Percentiles rank a stretch among this genome's conserved stretches.
Conservation (phyloP, 139 green algal genomes). For the Chlamydomonas sphaeroides region DNA sequence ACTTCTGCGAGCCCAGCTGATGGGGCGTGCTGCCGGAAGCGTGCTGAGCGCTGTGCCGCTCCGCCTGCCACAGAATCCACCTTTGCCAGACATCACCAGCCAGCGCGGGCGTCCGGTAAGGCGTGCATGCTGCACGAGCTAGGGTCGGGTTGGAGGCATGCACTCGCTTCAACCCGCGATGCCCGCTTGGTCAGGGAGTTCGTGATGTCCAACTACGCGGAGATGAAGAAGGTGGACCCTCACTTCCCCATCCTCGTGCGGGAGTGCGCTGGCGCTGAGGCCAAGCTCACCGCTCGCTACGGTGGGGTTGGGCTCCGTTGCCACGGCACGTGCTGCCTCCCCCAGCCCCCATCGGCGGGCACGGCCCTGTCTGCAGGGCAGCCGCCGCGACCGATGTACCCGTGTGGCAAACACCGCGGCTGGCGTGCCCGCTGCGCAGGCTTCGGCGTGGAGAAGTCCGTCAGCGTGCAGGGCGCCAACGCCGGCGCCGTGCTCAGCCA, state of each 20-base stretch:
- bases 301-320: slow-evolving; percentile 72
- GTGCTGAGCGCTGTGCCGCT: no score
- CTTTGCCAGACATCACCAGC: slow-evolving; percentile 76
- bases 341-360: no score
- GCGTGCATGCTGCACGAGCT: not conserved
- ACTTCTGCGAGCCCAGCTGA: no score
- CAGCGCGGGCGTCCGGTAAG: slow-evolving; percentile 81
- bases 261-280: slow-evolving; percentile 77
- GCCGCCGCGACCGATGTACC: no score
- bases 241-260: slow-evolving; percentile 87
- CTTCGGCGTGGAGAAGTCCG: slow-evolving; percentile 75
- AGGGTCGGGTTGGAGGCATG: no score
- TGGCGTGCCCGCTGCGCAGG: no score
- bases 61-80: slow-evolving; percentile 73
- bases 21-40: no score
- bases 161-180: no score
- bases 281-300: slow-evolving; percentile 82
- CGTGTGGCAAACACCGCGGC: no score
- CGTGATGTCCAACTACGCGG: slow-evolving; percentile 79
- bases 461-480: slow-evolving; percentile 71
- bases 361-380: not conserved
- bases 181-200: slow-evolving; percentile 92
- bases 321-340: no score
- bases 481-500: slow-evolving; percentile 58
- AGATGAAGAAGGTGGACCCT: slow-evolving; percentile 92